Evolutionary conservation across 371 early-diverging fungal species (phyloP).

Genomic region (Massospora cicadina): DNA sequence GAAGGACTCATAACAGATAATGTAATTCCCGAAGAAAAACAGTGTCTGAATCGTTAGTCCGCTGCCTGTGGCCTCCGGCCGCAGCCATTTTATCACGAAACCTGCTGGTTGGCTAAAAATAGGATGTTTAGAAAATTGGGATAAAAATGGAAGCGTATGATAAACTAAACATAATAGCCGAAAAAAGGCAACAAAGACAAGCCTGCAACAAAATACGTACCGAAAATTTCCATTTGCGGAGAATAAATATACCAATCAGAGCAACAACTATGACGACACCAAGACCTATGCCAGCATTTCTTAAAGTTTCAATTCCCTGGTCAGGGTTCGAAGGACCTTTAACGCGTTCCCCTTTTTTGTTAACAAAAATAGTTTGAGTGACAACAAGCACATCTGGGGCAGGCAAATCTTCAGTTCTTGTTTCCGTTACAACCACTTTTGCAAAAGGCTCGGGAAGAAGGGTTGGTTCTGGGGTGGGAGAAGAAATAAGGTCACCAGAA

Average conservation of each 20-base stretch:
- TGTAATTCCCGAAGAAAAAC: constrained; percentile 10
- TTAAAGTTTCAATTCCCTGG: neutral
- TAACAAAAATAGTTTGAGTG: neutral
- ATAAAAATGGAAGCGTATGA: too few relatives aligned
- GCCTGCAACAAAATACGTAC: constrained; percentile 16
- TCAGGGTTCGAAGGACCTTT: neutral
- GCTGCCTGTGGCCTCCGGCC: neutral
- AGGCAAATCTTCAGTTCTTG: neutral
- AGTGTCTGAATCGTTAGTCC: constrained; percentile 8
- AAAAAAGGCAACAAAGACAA: too few relatives aligned
- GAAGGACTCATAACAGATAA: neutral
- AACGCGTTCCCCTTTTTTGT: neutral
- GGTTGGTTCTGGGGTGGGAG: neutral
- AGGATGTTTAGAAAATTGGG: too few relatives aligned
- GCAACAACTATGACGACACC: constrained; percentile 14
- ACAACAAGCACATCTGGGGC: neutral
- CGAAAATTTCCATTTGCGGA: constrained; percentile 21
- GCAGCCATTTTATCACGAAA: constrained; percentile 1
- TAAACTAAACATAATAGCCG: too few relatives aligned
- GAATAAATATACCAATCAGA: constrained; percentile 18
- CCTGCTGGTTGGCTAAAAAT: neutral
- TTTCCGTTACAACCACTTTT: neutral
- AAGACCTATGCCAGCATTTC: constrained; percentile 13
- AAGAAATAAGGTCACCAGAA: neutral
- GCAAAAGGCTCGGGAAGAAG: neutral